Base-by-base conservation (phyloP, 169 alveolate genomes). In the Cryptosporidium canis region DNA sequence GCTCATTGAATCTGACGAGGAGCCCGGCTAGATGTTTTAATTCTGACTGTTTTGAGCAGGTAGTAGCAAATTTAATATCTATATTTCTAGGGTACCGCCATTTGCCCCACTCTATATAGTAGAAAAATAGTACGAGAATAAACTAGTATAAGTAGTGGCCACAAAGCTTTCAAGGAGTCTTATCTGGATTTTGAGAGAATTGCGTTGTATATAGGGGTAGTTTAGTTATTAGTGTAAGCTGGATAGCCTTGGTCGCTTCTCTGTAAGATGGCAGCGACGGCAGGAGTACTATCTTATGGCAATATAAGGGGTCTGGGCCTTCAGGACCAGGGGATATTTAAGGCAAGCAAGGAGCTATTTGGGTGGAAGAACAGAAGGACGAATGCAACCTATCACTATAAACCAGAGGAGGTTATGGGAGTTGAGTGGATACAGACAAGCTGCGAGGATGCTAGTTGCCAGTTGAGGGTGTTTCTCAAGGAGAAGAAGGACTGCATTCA, bases 321-420 rank as follows among this genome's bases (percentile, higher is more conserved):
- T 31, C 87, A 77, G 41, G 87, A 77, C 48, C 90, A 93, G 94
- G 98, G 98, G 7, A 92, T 96, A 29, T 95, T 95, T 92, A 94
- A 95, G 83, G 96, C 95, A 91, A 93, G 97, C 44, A 94, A 93
- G 31, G 97, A 95, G 72, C 85, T 95, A 56, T 93, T 95, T 66
- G 98, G 98, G 0, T 95, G 98, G 98, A 95, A 95, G 85, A 95
- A 95, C 83, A 93, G 93, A 63, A 85, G 95, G 48, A 95, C 97
- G n/a, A 96, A 96, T 33, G 96, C 90, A 83, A 96, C 95, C 18
- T 85, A 93, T 63, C 97, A 95, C 83, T 95, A 94, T 92, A 93
- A 94, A 56, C 93, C 93, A 18, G 84, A 90, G 14, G 98, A 95
- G 67, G 90, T 95, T 43, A 90, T 91, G 53, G 91, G 91, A 44